Percentiles rank a stretch among this genome's conserved stretches.
Conservation (phyloP, 1,139 yeast species). For the Candida gigantensis region DNA sequence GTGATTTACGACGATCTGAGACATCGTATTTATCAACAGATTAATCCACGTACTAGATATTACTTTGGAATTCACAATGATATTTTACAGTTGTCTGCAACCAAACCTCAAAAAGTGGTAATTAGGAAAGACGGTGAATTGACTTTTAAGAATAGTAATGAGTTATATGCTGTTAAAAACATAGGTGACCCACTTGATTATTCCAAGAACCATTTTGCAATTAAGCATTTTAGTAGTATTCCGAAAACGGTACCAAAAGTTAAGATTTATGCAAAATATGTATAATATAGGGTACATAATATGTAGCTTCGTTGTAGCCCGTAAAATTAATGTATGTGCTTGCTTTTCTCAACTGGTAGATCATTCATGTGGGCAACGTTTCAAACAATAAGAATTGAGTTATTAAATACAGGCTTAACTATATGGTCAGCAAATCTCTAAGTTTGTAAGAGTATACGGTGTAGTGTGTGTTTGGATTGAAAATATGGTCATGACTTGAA, state of each 20-base stretch:
- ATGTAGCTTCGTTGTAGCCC: too few relatives aligned
- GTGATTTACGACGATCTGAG: constrained; percentile 3
- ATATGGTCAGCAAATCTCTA: too few relatives aligned
- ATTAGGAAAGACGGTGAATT: constrained; percentile 24
- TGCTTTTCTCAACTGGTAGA: too few relatives aligned
- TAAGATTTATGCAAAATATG: constrained; percentile 4
- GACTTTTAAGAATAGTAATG: constrained; percentile 26
- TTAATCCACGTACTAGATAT: constrained; percentile 4
- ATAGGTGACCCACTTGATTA: constrained; percentile 41
- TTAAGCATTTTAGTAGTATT: constrained; percentile 17
- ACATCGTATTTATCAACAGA: constrained; percentile 3
- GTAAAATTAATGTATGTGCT: too few relatives aligned
- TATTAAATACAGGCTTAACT: too few relatives aligned
- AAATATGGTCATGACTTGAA: too few relatives aligned
- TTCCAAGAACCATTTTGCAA: constrained; percentile 28
- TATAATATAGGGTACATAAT: too few relatives aligned
- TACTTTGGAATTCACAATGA: constrained; percentile 3
- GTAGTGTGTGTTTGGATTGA: too few relatives aligned
- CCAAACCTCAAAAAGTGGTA: constrained; percentile 13
- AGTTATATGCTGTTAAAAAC: constrained; percentile 42
- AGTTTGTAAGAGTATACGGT: too few relatives aligned
- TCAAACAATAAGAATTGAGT: too few relatives aligned
- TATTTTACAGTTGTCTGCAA: constrained; percentile 16
- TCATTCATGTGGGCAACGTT: too few relatives aligned
- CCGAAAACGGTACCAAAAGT: constrained; percentile 18